A percentile compares a stretch with the other conserved stretches of the same genome.
Evolutionary conservation across 2,329 filamentous ascomycete species (phyloP).

Genomic region (Lachnellula arida): DNA sequence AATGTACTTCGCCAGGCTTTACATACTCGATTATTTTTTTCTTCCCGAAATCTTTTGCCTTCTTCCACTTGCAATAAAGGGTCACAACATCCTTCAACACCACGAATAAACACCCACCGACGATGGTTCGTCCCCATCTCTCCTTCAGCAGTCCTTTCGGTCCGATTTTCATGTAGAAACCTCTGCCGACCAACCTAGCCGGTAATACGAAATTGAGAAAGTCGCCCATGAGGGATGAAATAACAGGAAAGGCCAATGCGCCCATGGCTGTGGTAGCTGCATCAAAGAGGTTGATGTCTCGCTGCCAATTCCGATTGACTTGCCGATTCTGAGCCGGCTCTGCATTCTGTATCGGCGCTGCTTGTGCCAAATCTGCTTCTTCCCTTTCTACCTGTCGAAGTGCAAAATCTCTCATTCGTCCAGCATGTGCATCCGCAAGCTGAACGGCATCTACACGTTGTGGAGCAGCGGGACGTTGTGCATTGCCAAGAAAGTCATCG

Average conservation of each 20-base stretch:
- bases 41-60: constrained; percentile 50
- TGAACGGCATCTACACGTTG: not conserved
- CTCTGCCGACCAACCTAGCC: constrained; percentile 52
- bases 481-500: constrained; percentile 11
- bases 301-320: constrained; percentile 20
- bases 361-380: not conserved
- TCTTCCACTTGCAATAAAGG: constrained; percentile 60
- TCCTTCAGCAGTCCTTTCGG: constrained; percentile 59
- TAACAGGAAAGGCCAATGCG: constrained; percentile 73
- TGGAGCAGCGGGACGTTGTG: not conserved
- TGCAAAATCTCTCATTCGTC: too few species aligned
- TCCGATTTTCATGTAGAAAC: constrained; percentile 21
- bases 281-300: constrained; percentile 43
- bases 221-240: constrained; percentile 76
- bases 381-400: not conserved
- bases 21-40: constrained; percentile 41
- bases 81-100: constrained; percentile 67
- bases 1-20: not conserved
- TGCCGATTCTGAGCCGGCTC: constrained; percentile 3
- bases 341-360: too few species aligned
- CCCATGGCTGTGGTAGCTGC: constrained; percentile 59
- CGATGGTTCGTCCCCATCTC: constrained; percentile 82
- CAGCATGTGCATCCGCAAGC: not conserved
- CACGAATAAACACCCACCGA: constrained; percentile 85
- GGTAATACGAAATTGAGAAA: constrained; percentile 66